These are phyloP conservation scores for Dactylellina sp. DNA, from an alignment of 2,329 filamentous ascomycete species.

Conservation along the genomic window DNA sequence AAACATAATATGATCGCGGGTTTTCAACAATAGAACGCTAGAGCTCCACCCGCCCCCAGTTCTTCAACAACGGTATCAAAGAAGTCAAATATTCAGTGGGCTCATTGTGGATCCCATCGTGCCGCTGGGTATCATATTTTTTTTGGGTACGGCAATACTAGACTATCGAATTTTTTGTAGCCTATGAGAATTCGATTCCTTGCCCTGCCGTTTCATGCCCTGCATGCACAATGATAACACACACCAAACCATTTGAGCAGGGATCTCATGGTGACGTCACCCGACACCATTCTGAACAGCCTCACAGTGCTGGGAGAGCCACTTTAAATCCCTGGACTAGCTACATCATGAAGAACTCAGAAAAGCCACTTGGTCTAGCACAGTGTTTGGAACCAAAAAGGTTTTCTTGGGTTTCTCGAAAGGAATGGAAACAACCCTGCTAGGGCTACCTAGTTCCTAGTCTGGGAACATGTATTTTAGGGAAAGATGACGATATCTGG, in stretches of 20 bases:
- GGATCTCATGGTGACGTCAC: conserved; percentile 56
- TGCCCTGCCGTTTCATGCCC: conserved; percentile 31
- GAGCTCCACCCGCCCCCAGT: conserved; percentile 13
- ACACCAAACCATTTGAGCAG: conserved; percentile 44
- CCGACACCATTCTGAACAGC: conserved; percentile 49
- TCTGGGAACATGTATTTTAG: conserved; percentile 30
- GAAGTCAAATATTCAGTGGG: neutral
- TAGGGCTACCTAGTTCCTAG: neutral
- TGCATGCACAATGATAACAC: conserved; percentile 58
- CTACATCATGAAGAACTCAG: conserved; percentile 41
- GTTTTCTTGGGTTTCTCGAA: conserved; percentile 45
- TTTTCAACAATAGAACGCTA: conserved; percentile 24
- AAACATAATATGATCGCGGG: conserved; percentile 16
- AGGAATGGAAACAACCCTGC: conserved; percentile 36
- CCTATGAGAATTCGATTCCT: conserved; percentile 36
- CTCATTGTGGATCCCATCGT: conserved; percentile 45
- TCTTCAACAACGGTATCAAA: neutral
- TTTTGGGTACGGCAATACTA: conserved; percentile 27
- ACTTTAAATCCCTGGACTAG: conserved; percentile 39
- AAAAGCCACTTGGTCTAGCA: conserved; percentile 23
- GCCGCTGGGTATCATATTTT: conserved; percentile 5
- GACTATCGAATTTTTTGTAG: conserved; percentile 14
- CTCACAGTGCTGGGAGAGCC: conserved; percentile 32
- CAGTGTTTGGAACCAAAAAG: conserved; percentile 20
- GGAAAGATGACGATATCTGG: conserved; percentile 55